A percentile compares a stretch with the other conserved stretches of the same genome.
These are phyloP conservation scores for Cutaneotrichosporon dermatis DNA, from an alignment of 1,284 basidiomycete genomes.

Conservation along the genomic window DNA sequence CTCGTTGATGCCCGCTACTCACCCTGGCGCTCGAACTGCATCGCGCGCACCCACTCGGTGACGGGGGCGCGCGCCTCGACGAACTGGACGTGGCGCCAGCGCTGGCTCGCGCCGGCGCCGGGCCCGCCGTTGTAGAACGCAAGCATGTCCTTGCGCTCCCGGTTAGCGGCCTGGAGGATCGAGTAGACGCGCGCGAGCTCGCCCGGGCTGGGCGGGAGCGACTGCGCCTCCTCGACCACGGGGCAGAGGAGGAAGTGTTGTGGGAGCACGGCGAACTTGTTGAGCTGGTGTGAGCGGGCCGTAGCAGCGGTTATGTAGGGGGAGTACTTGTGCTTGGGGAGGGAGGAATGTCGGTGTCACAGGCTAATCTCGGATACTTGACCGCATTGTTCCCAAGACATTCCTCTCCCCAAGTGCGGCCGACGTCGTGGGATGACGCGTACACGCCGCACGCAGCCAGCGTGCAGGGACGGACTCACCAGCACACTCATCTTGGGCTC, in stretches of 20 bases:
- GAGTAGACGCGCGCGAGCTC: slow-evolving; percentile 71
- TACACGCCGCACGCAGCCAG: no score
- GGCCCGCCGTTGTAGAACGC: slow-evolving; percentile 85
- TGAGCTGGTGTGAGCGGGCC: slow-evolving; percentile 22
- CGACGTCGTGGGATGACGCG: no score
- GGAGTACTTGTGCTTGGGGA: no score
- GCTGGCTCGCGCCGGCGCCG: slow-evolving; percentile 77
- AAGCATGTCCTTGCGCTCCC: slow-evolving; percentile 57
- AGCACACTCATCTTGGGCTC: slow-evolving; percentile 66
- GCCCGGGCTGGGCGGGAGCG: slow-evolving; percentile 67
- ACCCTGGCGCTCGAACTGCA: slow-evolving; percentile 61
- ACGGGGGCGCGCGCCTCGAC: slow-evolving; percentile 67
- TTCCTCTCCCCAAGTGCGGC: no score
- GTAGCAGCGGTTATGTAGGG: no score
- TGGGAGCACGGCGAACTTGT: slow-evolving; percentile 66
- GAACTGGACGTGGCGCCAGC: slow-evolving; percentile 81
- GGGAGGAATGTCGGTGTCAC: no score
- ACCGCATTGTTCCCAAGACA: no score
- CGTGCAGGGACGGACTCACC: slow-evolving; percentile 53
- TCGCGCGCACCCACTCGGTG: slow-evolving; percentile 61
- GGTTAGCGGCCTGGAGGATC: slow-evolving; percentile 61
- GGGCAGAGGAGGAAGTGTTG: slow-evolving; percentile 66
- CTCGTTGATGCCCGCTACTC: slow-evolving; percentile 16
- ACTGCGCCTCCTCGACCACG: slow-evolving; percentile 54
- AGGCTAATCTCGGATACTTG: no score